A percentile compares a stretch with the other conserved stretches of the same genome.
Conservation (phyloP, 352 stramenopile species). For the Paralagenidium karlingii region DNA sequence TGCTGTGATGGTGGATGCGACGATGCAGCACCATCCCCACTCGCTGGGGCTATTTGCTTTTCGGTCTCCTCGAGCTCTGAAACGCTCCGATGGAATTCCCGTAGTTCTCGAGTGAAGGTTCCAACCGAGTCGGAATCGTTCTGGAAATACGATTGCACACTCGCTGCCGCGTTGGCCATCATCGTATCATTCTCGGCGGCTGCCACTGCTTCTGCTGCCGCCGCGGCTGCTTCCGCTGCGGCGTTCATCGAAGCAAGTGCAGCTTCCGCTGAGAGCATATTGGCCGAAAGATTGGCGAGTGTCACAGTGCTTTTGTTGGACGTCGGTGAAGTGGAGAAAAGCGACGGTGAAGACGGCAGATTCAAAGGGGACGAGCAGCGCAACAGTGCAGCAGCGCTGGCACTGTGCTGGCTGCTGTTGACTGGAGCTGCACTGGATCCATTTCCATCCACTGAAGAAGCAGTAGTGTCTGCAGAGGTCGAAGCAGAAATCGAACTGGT, state of each 20-base stretch:
- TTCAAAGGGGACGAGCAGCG: slow-evolving; percentile 3
- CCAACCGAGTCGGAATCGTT: slow-evolving; percentile 3
- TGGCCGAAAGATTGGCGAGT: background rate
- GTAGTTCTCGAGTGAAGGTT: background rate
- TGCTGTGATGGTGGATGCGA: too few species aligned
- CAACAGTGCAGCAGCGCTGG: too few species aligned
- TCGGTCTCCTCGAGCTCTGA: too few species aligned
- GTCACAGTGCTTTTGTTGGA: background rate
- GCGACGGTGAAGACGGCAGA: slow-evolving; percentile 11
- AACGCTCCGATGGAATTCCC: background rate
- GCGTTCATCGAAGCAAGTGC: too few species aligned
- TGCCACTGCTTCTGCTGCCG: background rate
- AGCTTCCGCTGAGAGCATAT: background rate
- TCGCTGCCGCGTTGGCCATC: slow-evolving; percentile 1
- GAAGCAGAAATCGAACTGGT: too few species aligned
- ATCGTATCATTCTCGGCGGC: background rate
- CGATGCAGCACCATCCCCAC: too few species aligned
- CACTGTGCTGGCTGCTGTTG: too few species aligned
- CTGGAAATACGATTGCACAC: slow-evolving; percentile 3
- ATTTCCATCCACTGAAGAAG: too few species aligned
- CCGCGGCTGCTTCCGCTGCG: slow-evolving; percentile 5
- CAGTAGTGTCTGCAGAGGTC: too few species aligned
- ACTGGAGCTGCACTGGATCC: too few species aligned
- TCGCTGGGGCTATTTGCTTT: too few species aligned
- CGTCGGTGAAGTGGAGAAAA: slow-evolving; percentile 2